Evolutionary conservation across 2,329 filamentous ascomycete species (phyloP), one percentile per base, ranked within the genome.

Genomic region (Aspergillus puulaauensis): DNA sequence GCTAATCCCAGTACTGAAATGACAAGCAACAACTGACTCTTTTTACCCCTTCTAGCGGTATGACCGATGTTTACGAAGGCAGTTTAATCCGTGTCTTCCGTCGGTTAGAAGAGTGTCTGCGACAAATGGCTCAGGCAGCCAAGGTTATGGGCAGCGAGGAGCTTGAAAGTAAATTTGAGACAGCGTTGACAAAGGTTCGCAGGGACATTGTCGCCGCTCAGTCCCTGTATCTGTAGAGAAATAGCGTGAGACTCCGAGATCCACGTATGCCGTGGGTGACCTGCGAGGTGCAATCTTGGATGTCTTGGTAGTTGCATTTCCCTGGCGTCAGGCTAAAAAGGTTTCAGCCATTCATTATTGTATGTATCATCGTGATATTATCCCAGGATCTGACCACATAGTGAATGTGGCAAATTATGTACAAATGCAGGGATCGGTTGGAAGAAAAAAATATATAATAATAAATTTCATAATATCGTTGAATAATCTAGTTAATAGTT

Each of bases 141-240:
- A 98, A 97, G 79, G 93, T 97, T 62, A 99, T 99, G 95, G 95
- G 95, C 68, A 97, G 90, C 73, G 91, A 96, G 60, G 95, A 98
- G 69, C 80, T 99, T 56, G 90, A 93, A 70, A 84, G 88, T 72
- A 97, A 96, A 78, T 99, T 99, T 71, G 93, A 96, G 70, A 84
- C 87, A 65, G 89, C 91, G 61, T 79, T 99, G 66, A 82, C 83
- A 58, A 95, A 96, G 83, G 90, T 98, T 54, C 86, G 91, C 75
- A 85, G 95, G 69, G 95, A 98, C 73, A 93, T 99, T 73, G 93
- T 99, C 58, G 92, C 93, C 23, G 91, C 93, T 48, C 93, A 97
- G 80, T 96, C 90, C 68, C 80, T 98, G 75, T 98, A 97, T 73
- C 82, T 97, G 73, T 95, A 86, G 78, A 56, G 4, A 37, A 49